phyloP scores from a whole-genome alignment of 2,329 filamentous ascomycete genomes.

The Trichoderma gracile region DNA sequence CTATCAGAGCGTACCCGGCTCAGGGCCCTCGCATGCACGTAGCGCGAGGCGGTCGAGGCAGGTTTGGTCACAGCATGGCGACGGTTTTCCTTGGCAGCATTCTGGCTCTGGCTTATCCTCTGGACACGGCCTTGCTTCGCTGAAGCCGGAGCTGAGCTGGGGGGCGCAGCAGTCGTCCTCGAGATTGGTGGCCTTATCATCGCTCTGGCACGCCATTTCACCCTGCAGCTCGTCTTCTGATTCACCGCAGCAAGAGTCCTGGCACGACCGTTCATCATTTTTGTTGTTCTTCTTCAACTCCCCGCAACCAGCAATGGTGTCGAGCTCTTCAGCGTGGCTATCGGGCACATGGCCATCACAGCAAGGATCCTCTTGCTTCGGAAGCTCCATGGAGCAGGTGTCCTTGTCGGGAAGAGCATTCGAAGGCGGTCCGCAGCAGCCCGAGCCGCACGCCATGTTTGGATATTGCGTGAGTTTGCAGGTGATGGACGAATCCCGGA shows the following conservation, averaged over 20 bases:
- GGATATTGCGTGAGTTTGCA: background rate
- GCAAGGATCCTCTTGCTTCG: background rate
- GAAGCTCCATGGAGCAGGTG: background rate
- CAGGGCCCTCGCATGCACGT: slow-evolving; percentile 39
- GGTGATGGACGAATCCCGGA: background rate
- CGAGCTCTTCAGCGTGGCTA: no score
- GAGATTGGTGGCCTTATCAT: background rate
- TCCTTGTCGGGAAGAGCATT: background rate
- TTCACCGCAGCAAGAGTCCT: background rate
- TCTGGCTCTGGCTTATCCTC: background rate
- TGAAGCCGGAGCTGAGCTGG: background rate
- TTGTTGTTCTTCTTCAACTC: background rate
- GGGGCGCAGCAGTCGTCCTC: background rate
- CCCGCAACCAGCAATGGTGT: background rate
- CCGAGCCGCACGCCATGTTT: slow-evolving; percentile 6
- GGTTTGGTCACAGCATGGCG: slow-evolving; percentile 46
- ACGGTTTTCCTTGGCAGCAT: slow-evolving; percentile 46
- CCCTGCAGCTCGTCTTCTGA: background rate
- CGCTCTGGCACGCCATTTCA: background rate
- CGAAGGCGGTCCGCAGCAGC: background rate
- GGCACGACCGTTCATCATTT: background rate
- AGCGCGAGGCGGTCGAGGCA: slow-evolving; percentile 49
- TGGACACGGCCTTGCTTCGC: background rate
- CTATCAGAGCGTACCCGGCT: background rate
- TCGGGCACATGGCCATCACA: background rate